Percentiles rank a stretch among this genome's conserved stretches.
Conservation (phyloP, 192 early-diverging fungal genomes). For the Irineochytrium annulatum region DNA sequence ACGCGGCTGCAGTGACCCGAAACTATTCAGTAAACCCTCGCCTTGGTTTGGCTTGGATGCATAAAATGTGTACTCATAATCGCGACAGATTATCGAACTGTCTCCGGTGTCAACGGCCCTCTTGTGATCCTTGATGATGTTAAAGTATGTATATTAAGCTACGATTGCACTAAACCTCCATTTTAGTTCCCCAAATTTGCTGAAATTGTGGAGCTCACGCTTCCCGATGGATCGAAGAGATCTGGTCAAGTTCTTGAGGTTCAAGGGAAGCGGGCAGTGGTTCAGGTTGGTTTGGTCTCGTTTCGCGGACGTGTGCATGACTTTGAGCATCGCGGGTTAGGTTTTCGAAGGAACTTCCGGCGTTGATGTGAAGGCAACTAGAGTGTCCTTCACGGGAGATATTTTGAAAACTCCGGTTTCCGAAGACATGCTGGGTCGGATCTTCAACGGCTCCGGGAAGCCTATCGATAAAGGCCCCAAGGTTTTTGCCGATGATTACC, state of each 20-base stretch:
- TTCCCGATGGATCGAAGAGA: constrained; percentile 93
- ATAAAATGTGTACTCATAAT: background rate
- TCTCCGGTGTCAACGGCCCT: constrained; percentile 96
- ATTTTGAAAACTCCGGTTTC: constrained; percentile 95
- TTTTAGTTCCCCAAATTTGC: constrained; percentile 89
- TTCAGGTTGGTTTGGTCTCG: constrained; percentile 65
- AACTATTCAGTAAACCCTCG: constrained; percentile 82
- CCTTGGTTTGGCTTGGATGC: constrained; percentile 49
- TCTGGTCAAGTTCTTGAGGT: constrained; percentile 97
- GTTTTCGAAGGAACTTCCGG: constrained; percentile 97
- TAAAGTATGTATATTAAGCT: constrained; percentile 59
- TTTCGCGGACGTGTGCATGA: background rate
- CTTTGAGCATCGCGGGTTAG: constrained; percentile 25
- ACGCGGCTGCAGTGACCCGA: constrained; percentile 82
- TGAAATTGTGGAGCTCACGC: constrained; percentile 94
- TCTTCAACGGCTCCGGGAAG: constrained; percentile 99
- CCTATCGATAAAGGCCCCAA: constrained; percentile 98
- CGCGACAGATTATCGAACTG: constrained; percentile 87
- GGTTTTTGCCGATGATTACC: constrained; percentile 98
- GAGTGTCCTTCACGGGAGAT: constrained; percentile 94
- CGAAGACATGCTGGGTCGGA: constrained; percentile 98
- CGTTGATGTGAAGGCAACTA: constrained; percentile 93
- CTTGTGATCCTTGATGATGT: constrained; percentile 98
- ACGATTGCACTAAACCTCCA: background rate
- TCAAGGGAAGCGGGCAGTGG: constrained; percentile 90